Evolutionary conservation across 371 early-diverging fungal genomes (phyloP).

Genomic region (Gilbertella persicaria): DNA sequence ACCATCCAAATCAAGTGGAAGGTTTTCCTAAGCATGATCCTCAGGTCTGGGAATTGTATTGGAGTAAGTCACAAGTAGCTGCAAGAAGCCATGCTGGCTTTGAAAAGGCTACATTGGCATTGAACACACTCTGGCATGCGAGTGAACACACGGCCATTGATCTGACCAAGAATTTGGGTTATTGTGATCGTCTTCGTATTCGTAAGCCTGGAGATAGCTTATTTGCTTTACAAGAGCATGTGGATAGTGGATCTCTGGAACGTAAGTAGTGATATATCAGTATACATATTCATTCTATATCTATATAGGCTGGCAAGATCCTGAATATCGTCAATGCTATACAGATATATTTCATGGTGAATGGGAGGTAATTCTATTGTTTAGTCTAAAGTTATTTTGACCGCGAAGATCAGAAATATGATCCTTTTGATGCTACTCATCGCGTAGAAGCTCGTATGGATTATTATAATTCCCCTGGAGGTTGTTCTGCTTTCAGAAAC

Average conservation of each 20-base stretch:
- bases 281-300: too few relatives aligned
- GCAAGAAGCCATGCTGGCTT: constrained; percentile 39
- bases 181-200: constrained; percentile 47
- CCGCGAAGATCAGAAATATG: too few relatives aligned
- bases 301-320: constrained; percentile 24
- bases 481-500: constrained; percentile 44
- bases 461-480: constrained; percentile 35
- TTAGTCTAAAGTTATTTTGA: too few relatives aligned
- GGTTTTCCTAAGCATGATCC: constrained; percentile 41
- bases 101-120: constrained; percentile 24
- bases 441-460: constrained; percentile 44
- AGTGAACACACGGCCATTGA: constrained; percentile 26
- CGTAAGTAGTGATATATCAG: constrained; percentile 7
- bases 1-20: background rate
- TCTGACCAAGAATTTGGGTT: constrained; percentile 33
- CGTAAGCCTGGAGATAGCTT: constrained; percentile 31
- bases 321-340: constrained; percentile 29
- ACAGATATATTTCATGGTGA: constrained; percentile 23
- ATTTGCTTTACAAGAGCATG: constrained; percentile 38
- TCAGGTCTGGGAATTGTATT: constrained; percentile 45
- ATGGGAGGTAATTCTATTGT: constrained; percentile 26
- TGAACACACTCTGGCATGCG: constrained; percentile 43
- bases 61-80: constrained; percentile 31
- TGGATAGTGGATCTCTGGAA: constrained; percentile 45
- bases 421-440: constrained; percentile 47